Evolutionary conservation across 176 grass and related monocot genomes (phyloP).

Genomic region (Melocanna baccifera): DNA sequence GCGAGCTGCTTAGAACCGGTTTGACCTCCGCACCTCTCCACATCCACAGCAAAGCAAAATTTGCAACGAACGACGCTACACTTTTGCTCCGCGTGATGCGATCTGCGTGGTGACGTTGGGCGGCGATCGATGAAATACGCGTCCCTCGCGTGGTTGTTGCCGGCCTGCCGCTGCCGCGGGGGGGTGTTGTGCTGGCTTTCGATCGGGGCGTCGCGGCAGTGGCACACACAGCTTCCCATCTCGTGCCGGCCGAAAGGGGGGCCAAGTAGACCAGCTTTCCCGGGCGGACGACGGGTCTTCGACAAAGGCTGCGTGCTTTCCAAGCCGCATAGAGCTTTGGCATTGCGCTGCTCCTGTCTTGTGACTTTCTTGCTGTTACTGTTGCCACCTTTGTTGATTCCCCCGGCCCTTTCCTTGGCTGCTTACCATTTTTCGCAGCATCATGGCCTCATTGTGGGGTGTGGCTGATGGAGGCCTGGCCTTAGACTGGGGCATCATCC

Average conservation of each 20-base stretch:
- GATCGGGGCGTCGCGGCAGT: background rate
- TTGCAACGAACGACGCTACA: background rate
- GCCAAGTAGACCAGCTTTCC: background rate
- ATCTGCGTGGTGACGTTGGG: background rate
- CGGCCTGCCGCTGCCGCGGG: background rate
- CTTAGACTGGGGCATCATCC: background rate
- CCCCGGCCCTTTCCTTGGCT: background rate
- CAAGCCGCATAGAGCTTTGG: background rate
- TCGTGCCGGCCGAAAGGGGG: background rate
- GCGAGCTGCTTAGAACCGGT: no score
- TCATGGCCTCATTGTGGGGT: background rate
- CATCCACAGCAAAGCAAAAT: background rate
- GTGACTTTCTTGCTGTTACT: background rate
- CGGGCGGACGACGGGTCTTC: background rate
- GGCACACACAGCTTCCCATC: background rate
- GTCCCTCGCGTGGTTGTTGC: background rate
- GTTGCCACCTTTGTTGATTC: background rate
- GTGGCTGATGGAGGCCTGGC: background rate
- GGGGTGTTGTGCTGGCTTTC: background rate
- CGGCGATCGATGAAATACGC: background rate
- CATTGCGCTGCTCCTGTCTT: background rate
- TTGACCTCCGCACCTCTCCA: background rate
- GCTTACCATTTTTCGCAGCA: background rate
- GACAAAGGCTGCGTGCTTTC: conserved; percentile 11
- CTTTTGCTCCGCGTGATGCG: background rate